These are phyloP conservation scores for Arabis hirsuta DNA, from an alignment of 345 rosid genomes.

Conservation along the genomic window DNA sequence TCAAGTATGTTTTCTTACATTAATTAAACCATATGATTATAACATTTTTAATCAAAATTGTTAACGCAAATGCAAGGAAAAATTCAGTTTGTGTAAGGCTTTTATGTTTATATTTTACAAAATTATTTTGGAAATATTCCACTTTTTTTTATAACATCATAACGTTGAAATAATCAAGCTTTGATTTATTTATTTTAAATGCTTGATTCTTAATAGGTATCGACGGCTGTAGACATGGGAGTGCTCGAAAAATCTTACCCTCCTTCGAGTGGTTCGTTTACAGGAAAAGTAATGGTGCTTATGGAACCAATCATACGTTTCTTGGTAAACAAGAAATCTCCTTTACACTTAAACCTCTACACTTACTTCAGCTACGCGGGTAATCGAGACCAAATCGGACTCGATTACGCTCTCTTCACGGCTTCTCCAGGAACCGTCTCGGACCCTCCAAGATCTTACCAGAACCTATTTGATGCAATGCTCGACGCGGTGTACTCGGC, in stretches of 20 bases:
- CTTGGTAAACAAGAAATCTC: conserved; percentile 46
- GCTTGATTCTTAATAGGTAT: conserved; percentile 24
- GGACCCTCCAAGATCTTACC: conserved; percentile 41
- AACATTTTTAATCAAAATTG: not conserved
- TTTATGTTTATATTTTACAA: too few species aligned
- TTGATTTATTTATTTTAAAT: not conserved
- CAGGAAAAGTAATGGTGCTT: conserved; percentile 22
- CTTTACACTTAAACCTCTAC: conserved; percentile 55
- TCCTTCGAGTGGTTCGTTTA: conserved; percentile 54
- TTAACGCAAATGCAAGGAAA: too few species aligned
- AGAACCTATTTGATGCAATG: conserved; percentile 45
- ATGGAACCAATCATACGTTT: conserved; percentile 48
- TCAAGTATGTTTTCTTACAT: not conserved
- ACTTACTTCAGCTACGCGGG: conserved; percentile 47
- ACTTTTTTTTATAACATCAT: too few species aligned
- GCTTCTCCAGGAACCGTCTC: conserved; percentile 27
- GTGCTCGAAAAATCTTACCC: conserved; percentile 46
- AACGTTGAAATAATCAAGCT: not conserved
- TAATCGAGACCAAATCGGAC: conserved; percentile 3
- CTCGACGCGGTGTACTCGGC: conserved; percentile 43
- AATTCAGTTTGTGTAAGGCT: too few species aligned
- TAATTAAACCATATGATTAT: not conserved
- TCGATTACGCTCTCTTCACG: conserved; percentile 54
- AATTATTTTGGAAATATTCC: too few species aligned
- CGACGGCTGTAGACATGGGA: conserved; percentile 43